Evolutionary conservation across 371 early-diverging fungal species (phyloP).

Genomic region (Mortierella sp.): DNA sequence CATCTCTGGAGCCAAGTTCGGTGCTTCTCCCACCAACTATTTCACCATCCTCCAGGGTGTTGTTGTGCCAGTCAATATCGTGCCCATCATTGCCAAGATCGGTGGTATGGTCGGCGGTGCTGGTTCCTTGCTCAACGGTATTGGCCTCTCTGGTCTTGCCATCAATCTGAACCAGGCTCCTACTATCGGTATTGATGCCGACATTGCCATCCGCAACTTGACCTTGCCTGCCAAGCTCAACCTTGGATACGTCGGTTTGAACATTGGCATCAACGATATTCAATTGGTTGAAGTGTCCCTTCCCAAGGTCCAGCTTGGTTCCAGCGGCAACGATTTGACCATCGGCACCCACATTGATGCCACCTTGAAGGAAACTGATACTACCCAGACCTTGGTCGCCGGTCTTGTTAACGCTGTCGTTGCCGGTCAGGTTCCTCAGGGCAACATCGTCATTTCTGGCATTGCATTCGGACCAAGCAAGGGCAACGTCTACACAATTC

Average conservation of each 20-base stretch:
- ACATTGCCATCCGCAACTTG: conserved; percentile 36
- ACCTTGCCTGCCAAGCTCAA: conserved; percentile 38
- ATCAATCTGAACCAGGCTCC: conserved; percentile 52
- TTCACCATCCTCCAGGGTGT: conserved; percentile 46
- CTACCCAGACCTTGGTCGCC: conserved; percentile 41
- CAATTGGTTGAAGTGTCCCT: conserved; percentile 29
- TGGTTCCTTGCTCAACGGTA: conserved; percentile 39
- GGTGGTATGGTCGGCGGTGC: conserved; percentile 36
- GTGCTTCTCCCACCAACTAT: conserved; percentile 33
- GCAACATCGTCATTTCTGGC: conserved; percentile 28
- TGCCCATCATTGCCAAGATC: conserved; percentile 32
- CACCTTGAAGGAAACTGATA: conserved; percentile 31
- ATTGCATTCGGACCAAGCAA: conserved; percentile 50
- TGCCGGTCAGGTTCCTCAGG: conserved; percentile 43
- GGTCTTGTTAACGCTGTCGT: conserved; percentile 43
- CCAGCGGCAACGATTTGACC: conserved; percentile 33
- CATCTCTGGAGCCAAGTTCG: conserved; percentile 43
- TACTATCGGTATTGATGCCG: conserved; percentile 44
- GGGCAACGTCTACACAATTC: conserved; percentile 37
- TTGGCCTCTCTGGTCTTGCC: conserved; percentile 42
- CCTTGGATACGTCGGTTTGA: conserved; percentile 43
- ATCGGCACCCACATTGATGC: conserved; percentile 41
- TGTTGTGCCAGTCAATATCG: conserved; percentile 32
- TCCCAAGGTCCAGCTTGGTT: conserved; percentile 45
- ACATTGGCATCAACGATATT: conserved; percentile 25